Conservation (phyloP, 192 early-diverging fungal species). For the Backusella psychrophila region DNA sequence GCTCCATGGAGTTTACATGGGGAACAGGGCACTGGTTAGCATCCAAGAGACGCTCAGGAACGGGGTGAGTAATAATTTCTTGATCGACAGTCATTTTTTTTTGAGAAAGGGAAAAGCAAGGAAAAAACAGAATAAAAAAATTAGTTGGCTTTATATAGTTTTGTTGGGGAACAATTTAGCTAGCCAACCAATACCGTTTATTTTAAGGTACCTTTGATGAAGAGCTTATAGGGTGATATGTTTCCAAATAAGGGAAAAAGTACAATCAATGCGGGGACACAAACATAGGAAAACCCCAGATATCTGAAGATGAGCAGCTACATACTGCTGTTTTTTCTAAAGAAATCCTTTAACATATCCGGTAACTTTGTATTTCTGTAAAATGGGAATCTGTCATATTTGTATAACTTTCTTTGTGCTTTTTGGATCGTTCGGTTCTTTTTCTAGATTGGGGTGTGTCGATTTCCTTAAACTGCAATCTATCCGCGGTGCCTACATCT, state of each 20-base stretch:
- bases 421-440: background rate
- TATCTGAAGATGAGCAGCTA: background rate
- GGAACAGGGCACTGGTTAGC: slow-evolving; percentile 55
- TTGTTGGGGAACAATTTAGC: background rate
- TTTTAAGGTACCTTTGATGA: background rate
- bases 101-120: slow-evolving; percentile 9
- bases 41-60: slow-evolving; percentile 66
- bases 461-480: slow-evolving; percentile 16
- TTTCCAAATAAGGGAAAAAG: slow-evolving; percentile 4
- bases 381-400: background rate
- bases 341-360: background rate
- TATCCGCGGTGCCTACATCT: slow-evolving; percentile 9
- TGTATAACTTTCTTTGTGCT: background rate
- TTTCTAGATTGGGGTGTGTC: background rate
- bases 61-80: slow-evolving; percentile 34
- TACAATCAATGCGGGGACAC: slow-evolving; percentile 7
- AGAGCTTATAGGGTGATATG: background rate
- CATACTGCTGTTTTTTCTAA: background rate
- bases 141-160: background rate
- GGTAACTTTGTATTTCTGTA: slow-evolving; percentile 3
- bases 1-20: slow-evolving; percentile 66
- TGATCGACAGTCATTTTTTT: slow-evolving; percentile 3
- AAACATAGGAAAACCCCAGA: slow-evolving; percentile 6
- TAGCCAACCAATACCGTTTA: slow-evolving; percentile 2
- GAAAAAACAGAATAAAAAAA: background rate